Evolutionary conservation across 2,329 filamentous ascomycete species (phyloP), one percentile per base, ranked within the genome.

Genomic region (Sporothrix humicola): DNA sequence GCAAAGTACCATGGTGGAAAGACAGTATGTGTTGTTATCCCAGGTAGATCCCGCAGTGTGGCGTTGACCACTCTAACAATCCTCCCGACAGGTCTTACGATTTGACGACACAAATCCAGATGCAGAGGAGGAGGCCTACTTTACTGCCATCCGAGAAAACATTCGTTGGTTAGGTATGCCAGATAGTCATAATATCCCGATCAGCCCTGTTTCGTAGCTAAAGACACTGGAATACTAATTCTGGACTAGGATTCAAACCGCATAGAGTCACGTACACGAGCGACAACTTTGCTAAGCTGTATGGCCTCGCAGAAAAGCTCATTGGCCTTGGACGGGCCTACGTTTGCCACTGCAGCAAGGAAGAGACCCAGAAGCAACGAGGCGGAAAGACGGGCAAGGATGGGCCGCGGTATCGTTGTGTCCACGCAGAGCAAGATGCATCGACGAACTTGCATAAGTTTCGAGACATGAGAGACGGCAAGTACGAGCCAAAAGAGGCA

Each of bases 71-170:
- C 59, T 3, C 23, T 63, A 31, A 63, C 17, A 23, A 12, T 9
- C 12, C 31, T 37, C 7, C 31, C 31, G 7, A 44, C 61, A 65
- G 7, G 87, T 74, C 54, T 73, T 77, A 5, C 76, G 75, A 12
- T 78, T 74, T 63, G 96, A 98, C 81, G 96, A 98, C 79, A 98
- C 96, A 12, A 98, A 98, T 81, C 96, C 96, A 0, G 93, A 95
- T 76, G 93, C 93, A 63, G 96, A 98, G 81, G 92, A 98, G 80
- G 93, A 97, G 82, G 87, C 91, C 74, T 98, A 95, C 82, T 97
- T 97, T 80, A 88, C 87, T 9, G 92, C 93, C 20, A 98, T 98
- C 77, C 86, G 93, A 78, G 94, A 98, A 76, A 94, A 95, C 80
- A 88, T 98, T 69, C 84, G 87, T 77, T 98, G 96, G 96, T 86